Conservation (phyloP, 371 early-diverging fungal genomes). For the Phascolomyces articulosus region DNA sequence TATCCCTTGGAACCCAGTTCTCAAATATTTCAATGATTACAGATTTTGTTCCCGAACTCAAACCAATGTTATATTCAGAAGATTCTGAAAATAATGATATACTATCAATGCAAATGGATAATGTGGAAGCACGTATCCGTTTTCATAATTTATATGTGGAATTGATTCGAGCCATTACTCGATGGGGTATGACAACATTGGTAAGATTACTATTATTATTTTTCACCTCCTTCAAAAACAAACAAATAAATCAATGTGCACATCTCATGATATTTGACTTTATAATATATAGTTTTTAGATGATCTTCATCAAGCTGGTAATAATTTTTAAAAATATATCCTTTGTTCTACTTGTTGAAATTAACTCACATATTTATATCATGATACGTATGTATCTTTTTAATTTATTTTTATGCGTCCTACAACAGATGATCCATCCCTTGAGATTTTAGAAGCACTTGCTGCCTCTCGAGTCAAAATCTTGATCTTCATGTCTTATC, state of each 20-base stretch:
- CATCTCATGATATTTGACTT: not conserved
- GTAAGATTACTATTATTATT: conserved; percentile 22
- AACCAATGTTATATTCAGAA: conserved; percentile 21
- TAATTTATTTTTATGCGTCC: not conserved
- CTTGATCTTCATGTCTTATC: conserved; percentile 34
- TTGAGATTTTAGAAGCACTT: conserved; percentile 41
- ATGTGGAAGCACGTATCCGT: conserved; percentile 38
- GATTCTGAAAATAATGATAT: conserved; percentile 8
- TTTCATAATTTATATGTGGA: conserved; percentile 46
- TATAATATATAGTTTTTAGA: conserved; percentile 34
- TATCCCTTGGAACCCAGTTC: conserved; percentile 33
- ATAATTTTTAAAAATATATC: too few species aligned
- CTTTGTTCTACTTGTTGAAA: not conserved
- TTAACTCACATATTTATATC: too few species aligned
- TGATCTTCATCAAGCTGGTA: conserved; percentile 48
- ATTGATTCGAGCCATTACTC: conserved; percentile 40
- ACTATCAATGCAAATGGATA: conserved; percentile 33
- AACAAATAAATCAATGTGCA: too few species aligned
- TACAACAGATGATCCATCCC: conserved; percentile 37
- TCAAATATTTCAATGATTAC: conserved; percentile 37
- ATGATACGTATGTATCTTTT: too few species aligned
- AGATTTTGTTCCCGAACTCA: conserved; percentile 44
- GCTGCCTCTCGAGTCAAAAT: conserved; percentile 33
- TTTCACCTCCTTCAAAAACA: too few species aligned
- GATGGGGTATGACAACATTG: conserved; percentile 48